Base-by-base conservation (phyloP, 2,329 filamentous ascomycete species). In the Fusarium penzigii region DNA sequence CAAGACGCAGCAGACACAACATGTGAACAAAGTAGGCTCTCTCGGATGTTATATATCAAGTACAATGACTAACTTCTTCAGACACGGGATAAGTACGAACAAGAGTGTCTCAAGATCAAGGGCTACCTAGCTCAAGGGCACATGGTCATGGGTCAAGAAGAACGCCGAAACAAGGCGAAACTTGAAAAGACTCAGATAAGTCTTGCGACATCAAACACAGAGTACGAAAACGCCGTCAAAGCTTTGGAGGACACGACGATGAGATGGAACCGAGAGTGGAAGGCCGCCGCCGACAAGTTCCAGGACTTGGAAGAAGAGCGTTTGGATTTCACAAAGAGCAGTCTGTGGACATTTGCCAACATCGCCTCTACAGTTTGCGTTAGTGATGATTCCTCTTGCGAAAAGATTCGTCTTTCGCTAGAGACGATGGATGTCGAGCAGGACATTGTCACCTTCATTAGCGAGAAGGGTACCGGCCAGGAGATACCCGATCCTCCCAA, bases 131-230 rank as follows among this genome's bases (percentile, higher is more conserved):
- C 95, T 5, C 94, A 99, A 73, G 94, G 94, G 10, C 95, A 99
- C 70, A 99, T 99, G 94, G 94, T 99, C 52, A 99, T 99, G 94
- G 94, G 94, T 13, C 94, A 99, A 65, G 94, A 99, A 70, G 94
- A 99, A 76, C 86, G 94, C 29, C 97, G 96, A 75, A 99, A 99
- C 73, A 99, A 99, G 75, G 92, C 93, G 17, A 97, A 96, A 74
- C 82, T 99, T 41, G 94, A 99, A 72, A 99, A 99, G 81, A 97
- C 94, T 2, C 94, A 99, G 70, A 94, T 97, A 64, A 95, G 92
- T 66, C 82, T 99, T 53, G 92, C 92, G 1, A 86, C 87, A 8
- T 92, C 92, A 55, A 97, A 95, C 73, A 87, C 85, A 42, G 94
- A 97, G 65, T 99, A 99, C 69, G 93, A 99, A 71, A 84, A 85